Conservation (phyloP, 2,329 filamentous ascomycete genomes). For the Neodidymelliopsis sp. region DNA sequence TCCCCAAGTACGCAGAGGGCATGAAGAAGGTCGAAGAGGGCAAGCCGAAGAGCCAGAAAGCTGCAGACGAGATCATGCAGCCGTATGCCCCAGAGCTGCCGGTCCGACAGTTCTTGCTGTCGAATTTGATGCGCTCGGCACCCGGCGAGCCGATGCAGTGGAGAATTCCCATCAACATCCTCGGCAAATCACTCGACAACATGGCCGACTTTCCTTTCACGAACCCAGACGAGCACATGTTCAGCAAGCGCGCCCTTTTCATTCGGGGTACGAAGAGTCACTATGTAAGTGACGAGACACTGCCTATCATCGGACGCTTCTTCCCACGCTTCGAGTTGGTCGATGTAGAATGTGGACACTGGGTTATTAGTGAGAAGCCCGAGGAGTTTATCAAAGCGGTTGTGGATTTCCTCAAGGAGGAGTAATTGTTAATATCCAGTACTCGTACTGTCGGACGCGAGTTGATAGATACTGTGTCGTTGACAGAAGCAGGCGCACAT, state of each 20-base stretch:
- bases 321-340: constrained; percentile 78
- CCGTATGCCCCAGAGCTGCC: constrained; percentile 76
- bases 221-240: constrained; percentile 71
- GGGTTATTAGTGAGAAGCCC: constrained; percentile 89
- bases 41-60: constrained; percentile 70
- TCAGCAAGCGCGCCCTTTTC: constrained; percentile 80
- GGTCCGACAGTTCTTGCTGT: constrained; percentile 90
- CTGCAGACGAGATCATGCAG: constrained; percentile 81
- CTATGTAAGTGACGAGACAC: constrained; percentile 80
- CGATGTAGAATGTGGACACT: constrained; percentile 82
- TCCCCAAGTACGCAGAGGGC: constrained; percentile 79
- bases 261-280: constrained; percentile 77
- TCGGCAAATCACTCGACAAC: constrained; percentile 72
- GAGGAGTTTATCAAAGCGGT: constrained; percentile 76
- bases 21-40: constrained; percentile 83
- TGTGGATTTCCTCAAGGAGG: constrained; percentile 68
- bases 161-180: constrained; percentile 76
- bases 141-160: constrained; percentile 70
- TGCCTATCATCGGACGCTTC: constrained; percentile 81
- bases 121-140: constrained; percentile 72
- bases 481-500: background rate
- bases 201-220: constrained; percentile 91
- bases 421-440: constrained; percentile 45
- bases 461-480: background rate
- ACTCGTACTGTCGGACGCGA: no score